phyloP scores from a whole-genome alignment of 768 basidiomycete species.

The Mycena amicta region DNA sequence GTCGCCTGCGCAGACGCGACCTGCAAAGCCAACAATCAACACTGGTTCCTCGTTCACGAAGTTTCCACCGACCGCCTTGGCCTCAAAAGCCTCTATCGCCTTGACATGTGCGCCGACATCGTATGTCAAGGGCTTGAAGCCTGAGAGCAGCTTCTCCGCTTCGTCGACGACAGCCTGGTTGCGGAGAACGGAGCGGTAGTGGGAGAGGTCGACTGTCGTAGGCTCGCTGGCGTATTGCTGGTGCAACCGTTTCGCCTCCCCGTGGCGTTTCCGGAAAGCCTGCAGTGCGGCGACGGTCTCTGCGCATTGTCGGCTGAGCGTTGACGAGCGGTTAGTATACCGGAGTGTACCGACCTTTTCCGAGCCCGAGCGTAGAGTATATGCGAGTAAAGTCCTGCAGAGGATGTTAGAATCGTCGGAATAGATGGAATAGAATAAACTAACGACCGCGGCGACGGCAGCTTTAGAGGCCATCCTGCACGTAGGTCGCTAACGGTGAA shows the following conservation, averaged over 20 bases:
- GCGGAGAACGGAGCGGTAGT: slow-evolving; percentile 91
- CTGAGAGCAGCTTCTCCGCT: slow-evolving; percentile 84
- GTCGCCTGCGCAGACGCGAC: slow-evolving; percentile 89
- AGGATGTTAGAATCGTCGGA: background rate
- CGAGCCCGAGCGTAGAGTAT: slow-evolving; percentile 80
- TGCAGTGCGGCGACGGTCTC: slow-evolving; percentile 90
- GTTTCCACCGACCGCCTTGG: slow-evolving; percentile 81
- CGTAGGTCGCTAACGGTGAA: background rate
- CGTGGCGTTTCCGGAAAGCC: slow-evolving; percentile 95
- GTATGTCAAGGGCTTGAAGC: slow-evolving; percentile 94
- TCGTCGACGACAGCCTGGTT: slow-evolving; percentile 92
- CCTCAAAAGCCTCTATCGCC: slow-evolving; percentile 95
- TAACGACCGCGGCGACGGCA: slow-evolving; percentile 26
- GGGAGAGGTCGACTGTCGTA: slow-evolving; percentile 84
- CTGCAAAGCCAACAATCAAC: slow-evolving; percentile 41
- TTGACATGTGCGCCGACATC: slow-evolving; percentile 88
- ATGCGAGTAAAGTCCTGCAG: slow-evolving; percentile 81
- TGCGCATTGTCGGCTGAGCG: too few relatives aligned
- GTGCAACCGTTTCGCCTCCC: slow-evolving; percentile 79
- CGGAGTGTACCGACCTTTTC: slow-evolving; percentile 66
- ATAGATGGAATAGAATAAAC: background rate
- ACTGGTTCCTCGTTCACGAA: slow-evolving; percentile 15
- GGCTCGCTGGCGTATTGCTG: slow-evolving; percentile 67
- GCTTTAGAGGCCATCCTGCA: slow-evolving; percentile 25
- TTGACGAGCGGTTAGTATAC: too few relatives aligned